Evolutionary conservation across 805 yeast genomes (phyloP), one percentile per base, ranked within the genome.

Genomic region (Tetrapisispora phaffii): DNA sequence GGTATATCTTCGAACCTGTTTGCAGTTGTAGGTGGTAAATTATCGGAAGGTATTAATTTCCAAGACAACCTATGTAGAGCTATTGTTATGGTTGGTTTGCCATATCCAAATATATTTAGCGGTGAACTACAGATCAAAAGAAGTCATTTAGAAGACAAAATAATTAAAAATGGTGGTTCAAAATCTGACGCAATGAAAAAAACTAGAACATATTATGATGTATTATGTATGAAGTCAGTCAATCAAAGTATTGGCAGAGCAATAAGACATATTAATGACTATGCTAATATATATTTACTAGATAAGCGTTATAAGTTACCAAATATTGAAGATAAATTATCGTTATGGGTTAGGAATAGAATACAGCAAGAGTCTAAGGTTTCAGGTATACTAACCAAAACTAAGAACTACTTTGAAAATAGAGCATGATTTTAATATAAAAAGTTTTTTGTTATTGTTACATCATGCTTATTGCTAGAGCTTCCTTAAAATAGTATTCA

Each of bases 171-270:
- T 4, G 86, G 87, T 0, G 74, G 74, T 0, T 60, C 78, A 1
- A 50, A 45, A 10, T 51, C 57, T 21, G 69, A 69, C 22, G 85
- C 89, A 0, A 58, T 58, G 29, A 63, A 56, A 7, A 75, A 72
- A 3, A 68, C 81, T 1, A 66, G 69, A 23, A 74, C 73, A 28
- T 86, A 77, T 54, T 82, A 85, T 55, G 95, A 88, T 53, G 68
- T 86, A 7, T 16, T 37, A 12, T 88, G 96, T 57, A 83, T 90
- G 93, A 77, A 88, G 43, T 84, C 95, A 0, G 87, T 89, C 0
- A 89, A 89, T 58, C 97, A 89, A 62, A 80, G 95, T 64, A 81
- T 90, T 12, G 97, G 97, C 0, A 73, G 97, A 51, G 85, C 96
- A 7, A 89, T 89, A 34, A 70, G 97, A 48, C 96, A 89, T 60